Conservation (phyloP, 305 asterid species). For the Plantago lanceolata region DNA sequence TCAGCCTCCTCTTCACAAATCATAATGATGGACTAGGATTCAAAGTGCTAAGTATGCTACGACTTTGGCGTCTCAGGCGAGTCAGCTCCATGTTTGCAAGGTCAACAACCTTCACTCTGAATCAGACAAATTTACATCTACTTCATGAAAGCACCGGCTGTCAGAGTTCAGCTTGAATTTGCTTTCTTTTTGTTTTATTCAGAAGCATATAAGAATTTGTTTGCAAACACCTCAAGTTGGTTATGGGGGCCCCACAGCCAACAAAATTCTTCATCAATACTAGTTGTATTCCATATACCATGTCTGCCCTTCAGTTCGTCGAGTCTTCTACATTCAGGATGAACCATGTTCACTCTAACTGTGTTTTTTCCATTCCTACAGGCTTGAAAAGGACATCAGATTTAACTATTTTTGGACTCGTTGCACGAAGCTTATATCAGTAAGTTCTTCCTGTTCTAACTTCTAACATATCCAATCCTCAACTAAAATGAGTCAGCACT, state of each 20-base stretch:
- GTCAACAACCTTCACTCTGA: constrained; percentile 28
- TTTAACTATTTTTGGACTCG: constrained; percentile 95
- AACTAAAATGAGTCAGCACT: neutral
- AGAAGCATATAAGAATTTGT: neutral
- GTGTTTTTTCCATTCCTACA: constrained; percentile 29
- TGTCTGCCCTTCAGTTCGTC: neutral
- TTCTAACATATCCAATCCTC: neutral
- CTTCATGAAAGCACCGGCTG: neutral
- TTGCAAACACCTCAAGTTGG: neutral
- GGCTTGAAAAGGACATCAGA: constrained; percentile 92
- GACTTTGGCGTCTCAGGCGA: constrained; percentile 92
- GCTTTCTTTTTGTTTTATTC: neutral
- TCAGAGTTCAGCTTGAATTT: neutral
- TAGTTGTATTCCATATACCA: neutral
- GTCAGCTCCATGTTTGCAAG: constrained; percentile 91
- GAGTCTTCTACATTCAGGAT: neutral
- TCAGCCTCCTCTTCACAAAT: constrained; percentile 60
- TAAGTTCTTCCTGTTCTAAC: constrained; percentile 31
- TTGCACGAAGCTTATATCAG: constrained; percentile 75
- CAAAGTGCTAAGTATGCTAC: constrained; percentile 75
- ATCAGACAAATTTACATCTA: neutral
- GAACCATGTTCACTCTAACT: constrained; percentile 8
- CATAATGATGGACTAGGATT: constrained; percentile 68
- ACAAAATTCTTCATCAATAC: neutral
- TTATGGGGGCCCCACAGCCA: constrained; percentile 1